These are phyloP conservation scores for Candida dajiaensis DNA, from an alignment of 805 yeast genomes.

Conservation along the genomic window DNA sequence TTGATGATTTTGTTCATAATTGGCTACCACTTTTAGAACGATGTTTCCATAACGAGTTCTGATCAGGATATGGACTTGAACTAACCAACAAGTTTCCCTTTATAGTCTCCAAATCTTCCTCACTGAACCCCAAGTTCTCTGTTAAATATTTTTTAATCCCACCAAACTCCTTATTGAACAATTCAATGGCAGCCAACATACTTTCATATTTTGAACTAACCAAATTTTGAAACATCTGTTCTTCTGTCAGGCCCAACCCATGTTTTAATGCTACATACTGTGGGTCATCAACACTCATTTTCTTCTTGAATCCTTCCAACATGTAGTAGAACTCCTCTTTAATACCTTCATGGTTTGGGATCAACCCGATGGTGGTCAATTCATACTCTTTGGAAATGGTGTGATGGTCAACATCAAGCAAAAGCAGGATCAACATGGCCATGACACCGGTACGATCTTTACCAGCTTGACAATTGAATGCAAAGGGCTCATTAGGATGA, in stretches of 20 bases:
- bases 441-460: conserved; percentile 81
- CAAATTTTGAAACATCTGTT: conserved; percentile 53
- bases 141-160: conserved; percentile 45
- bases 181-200: conserved; percentile 58
- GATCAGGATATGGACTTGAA: conserved; percentile 14
- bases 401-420: conserved; percentile 60
- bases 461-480: conserved; percentile 81
- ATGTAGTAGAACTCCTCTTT: conserved; percentile 19
- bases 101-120: conserved; percentile 36
- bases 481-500: conserved; percentile 41
- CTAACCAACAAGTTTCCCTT: conserved; percentile 25
- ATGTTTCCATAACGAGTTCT: conserved; percentile 18
- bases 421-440: conserved; percentile 57
- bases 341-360: conserved; percentile 33
- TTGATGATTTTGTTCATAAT: not conserved
- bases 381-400: conserved; percentile 73
- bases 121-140: conserved; percentile 36
- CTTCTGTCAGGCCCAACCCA: conserved; percentile 19
- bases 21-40: conserved; percentile 13
- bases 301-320: conserved; percentile 5
- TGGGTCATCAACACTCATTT: conserved; percentile 1
- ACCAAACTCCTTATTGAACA: conserved; percentile 46
- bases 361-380: conserved; percentile 59
- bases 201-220: conserved; percentile 63
- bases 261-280: conserved; percentile 1